Percentiles rank a stretch among this genome's conserved stretches.
Conservation (phyloP, 495 filamentous ascomycete species). For the Penicillium turbatum region DNA sequence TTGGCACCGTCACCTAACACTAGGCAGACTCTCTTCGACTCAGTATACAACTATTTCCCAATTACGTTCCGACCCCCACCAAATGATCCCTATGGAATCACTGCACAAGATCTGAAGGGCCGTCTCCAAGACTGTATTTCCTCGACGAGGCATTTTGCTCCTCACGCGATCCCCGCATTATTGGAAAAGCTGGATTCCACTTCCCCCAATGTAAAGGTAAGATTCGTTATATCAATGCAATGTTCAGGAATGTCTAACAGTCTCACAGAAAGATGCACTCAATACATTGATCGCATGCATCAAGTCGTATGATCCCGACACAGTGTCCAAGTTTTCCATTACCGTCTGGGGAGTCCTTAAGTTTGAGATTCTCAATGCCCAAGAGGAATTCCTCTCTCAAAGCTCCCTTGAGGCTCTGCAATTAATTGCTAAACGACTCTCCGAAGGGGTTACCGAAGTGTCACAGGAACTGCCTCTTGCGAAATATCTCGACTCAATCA, state of each 20-base stretch:
- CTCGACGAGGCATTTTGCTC: conserved; percentile 63
- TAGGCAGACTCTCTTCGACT: conserved; percentile 59
- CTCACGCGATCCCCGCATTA: conserved; percentile 63
- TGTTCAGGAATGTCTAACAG: conserved; percentile 24
- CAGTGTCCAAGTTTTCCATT: conserved; percentile 62
- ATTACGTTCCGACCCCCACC: conserved; percentile 74
- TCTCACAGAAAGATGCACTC: conserved; percentile 60
- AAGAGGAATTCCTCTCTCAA: conserved; percentile 66
- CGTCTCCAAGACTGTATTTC: conserved; percentile 68
- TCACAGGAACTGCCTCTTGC: conserved; percentile 52
- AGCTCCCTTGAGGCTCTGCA: conserved; percentile 53
- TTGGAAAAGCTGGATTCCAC: conserved; percentile 76
- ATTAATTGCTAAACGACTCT: conserved; percentile 55
- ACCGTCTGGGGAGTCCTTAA: conserved; percentile 72
- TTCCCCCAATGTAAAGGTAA: conserved; percentile 66
- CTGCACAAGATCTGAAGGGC: conserved; percentile 66
- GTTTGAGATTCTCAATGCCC: conserved; percentile 70
- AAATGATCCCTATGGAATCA: conserved; percentile 71
- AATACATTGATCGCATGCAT: conserved; percentile 62
- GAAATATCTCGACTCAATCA: conserved; percentile 58
- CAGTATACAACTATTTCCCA: conserved; percentile 75
- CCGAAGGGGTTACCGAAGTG: conserved; percentile 46
- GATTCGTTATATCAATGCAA: not conserved
- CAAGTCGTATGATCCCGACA: conserved; percentile 54
- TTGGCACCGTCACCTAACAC: conserved; percentile 49